These are phyloP conservation scores for Penicillium sp. DNA, from an alignment of 2,329 filamentous ascomycete genomes.

Conservation along the genomic window DNA sequence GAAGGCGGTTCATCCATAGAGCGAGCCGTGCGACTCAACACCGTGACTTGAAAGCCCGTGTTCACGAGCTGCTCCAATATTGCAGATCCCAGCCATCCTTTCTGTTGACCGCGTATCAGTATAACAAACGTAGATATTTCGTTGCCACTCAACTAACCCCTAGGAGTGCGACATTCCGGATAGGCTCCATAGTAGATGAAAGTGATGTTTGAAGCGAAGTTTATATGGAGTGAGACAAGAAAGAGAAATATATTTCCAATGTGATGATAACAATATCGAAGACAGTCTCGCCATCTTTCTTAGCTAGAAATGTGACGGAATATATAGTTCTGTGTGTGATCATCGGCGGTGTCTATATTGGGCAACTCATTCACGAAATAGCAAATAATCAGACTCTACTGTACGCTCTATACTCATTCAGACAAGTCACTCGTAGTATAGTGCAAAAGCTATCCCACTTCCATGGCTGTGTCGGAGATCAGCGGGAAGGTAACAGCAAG, in stretches of 20 bases:
- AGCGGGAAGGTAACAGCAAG: neutral
- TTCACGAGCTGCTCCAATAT: neutral
- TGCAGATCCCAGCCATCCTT: conserved; percentile 1
- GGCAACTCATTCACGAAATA: neutral
- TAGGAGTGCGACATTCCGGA: neutral
- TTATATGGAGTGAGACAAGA: neutral
- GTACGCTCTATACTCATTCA: neutral
- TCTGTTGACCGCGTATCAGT: neutral
- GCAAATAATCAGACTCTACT: neutral
- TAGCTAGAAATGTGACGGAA: neutral
- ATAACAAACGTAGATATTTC: neutral
- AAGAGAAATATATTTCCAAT: neutral
- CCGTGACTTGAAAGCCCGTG: neutral
- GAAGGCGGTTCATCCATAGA: neutral
- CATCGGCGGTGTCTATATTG: neutral
- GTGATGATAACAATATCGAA: neutral
- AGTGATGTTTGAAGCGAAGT: neutral
- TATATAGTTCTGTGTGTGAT: too few relatives aligned
- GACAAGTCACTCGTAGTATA: neutral
- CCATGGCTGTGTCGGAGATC: neutral
- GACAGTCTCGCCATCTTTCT: neutral
- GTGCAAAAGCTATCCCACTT: neutral
- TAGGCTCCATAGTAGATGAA: neutral
- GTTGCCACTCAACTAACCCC: neutral
- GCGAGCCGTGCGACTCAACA: neutral